phyloP scores from a whole-genome alignment of 192 early-diverging fungal species.

The Coemansia sp. region DNA sequence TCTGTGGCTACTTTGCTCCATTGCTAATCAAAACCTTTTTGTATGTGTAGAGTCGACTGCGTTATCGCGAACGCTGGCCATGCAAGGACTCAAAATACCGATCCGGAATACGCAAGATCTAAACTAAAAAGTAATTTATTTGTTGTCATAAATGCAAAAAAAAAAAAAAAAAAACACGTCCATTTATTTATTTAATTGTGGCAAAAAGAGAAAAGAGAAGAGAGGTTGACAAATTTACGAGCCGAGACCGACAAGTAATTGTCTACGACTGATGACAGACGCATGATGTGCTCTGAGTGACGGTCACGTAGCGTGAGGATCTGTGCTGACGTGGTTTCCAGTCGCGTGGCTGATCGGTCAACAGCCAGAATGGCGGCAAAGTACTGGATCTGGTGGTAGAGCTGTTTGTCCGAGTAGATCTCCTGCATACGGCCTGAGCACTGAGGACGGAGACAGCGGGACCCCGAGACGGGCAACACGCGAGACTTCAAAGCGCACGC shows the following conservation, averaged over 20 bases:
- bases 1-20: background rate
- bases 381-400: slow-evolving; percentile 86
- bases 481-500: slow-evolving; percentile 69
- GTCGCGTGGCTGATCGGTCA: slow-evolving; percentile 28
- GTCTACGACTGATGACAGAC: slow-evolving; percentile 59
- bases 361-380: slow-evolving; percentile 60
- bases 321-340: slow-evolving; percentile 18
- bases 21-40: background rate
- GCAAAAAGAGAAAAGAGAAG: slow-evolving; percentile 61
- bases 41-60: slow-evolving; percentile 67
- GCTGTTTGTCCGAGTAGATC: slow-evolving; percentile 73
- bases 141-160: background rate
- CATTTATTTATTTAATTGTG: background rate
- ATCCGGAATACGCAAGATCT: slow-evolving; percentile 68
- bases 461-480: slow-evolving; percentile 67
- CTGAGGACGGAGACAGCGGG: slow-evolving; percentile 64
- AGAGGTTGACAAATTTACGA: slow-evolving; percentile 73
- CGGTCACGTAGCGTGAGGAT: slow-evolving; percentile 37
- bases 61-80: slow-evolving; percentile 75
- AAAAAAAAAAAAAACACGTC: background rate
- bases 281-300: slow-evolving; percentile 46
- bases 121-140: slow-evolving; percentile 10
- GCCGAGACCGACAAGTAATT: slow-evolving; percentile 73
- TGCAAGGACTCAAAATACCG: slow-evolving; percentile 78
- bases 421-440: slow-evolving; percentile 67